Evolutionary conservation across 352 stramenopile species (phyloP).

Genomic region (Phytophthora hibernalis): DNA sequence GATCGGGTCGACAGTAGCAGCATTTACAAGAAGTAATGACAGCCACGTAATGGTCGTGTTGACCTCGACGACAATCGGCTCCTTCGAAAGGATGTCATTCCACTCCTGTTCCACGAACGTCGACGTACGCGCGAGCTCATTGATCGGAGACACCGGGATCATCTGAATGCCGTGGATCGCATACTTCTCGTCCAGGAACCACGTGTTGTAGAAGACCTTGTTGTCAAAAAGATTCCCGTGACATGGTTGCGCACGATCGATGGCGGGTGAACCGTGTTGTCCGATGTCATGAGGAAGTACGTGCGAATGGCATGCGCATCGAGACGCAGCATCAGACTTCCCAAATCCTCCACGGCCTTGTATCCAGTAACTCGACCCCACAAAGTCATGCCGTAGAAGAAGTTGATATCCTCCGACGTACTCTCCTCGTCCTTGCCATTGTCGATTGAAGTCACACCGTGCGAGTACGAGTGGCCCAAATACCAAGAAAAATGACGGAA

Average conservation of each 20-base stretch:
- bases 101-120: constrained; percentile 70
- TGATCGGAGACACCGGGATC: constrained; percentile 69
- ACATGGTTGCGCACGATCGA: constrained; percentile 70
- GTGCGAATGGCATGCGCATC: constrained; percentile 59
- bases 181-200: constrained; percentile 61
- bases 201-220: constrained; percentile 66
- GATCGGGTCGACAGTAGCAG: constrained; percentile 54
- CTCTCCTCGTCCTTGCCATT: constrained; percentile 74
- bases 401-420: constrained; percentile 75
- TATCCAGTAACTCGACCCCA: constrained; percentile 60
- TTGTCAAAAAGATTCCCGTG: constrained; percentile 70
- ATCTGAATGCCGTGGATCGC: constrained; percentile 78
- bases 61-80: constrained; percentile 42
- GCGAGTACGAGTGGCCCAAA: constrained; percentile 67
- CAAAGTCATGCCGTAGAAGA: constrained; percentile 73
- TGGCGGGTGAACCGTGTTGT: constrained; percentile 61
- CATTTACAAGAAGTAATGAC: constrained; percentile 69
- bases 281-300: constrained; percentile 67
- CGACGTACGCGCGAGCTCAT: constrained; percentile 58
- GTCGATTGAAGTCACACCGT: constrained; percentile 55
- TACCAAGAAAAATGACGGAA: constrained; percentile 78
- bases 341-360: constrained; percentile 57
- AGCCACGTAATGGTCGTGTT: constrained; percentile 56
- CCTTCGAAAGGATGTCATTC: constrained; percentile 66
- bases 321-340: constrained; percentile 66